Evolutionary conservation across 2,329 filamentous ascomycete genomes (phyloP).

Genomic region (Zymoseptoria brevis): DNA sequence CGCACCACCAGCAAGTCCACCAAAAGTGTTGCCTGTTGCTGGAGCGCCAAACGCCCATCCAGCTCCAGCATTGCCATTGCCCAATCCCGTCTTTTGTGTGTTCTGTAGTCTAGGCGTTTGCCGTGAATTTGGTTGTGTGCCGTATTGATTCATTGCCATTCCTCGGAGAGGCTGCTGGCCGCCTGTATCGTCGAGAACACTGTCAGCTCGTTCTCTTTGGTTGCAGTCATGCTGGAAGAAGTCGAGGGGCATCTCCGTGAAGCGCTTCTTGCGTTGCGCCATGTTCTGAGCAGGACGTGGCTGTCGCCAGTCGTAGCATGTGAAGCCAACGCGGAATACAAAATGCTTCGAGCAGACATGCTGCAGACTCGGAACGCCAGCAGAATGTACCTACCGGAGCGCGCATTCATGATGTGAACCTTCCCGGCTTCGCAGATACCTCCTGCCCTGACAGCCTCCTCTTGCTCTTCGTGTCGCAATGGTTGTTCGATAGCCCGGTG

Average conservation of each 20-base stretch:
- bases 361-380: not conserved
- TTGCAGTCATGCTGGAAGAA: not conserved
- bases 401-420: conserved; percentile 4
- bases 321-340: not conserved
- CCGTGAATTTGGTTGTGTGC: conserved; percentile 24
- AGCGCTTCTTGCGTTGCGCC: not conserved
- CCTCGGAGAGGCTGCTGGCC: conserved; percentile 39
- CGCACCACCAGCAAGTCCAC: conserved; percentile 13
- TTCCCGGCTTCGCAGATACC: not conserved
- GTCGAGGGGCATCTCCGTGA: not conserved
- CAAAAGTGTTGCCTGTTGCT: conserved; percentile 39
- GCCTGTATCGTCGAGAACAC: conserved; percentile 12
- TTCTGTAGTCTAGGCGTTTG: conserved; percentile 26
- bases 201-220: conserved; percentile 12
- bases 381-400: conserved; percentile 1
- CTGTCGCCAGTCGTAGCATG: not conserved
- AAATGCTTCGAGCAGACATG: not conserved
- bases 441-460: not conserved
- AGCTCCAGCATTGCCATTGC: conserved; percentile 37
- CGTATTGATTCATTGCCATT: conserved; percentile 47
- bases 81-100: conserved; percentile 32
- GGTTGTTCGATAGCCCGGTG: not conserved
- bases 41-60: conserved; percentile 52
- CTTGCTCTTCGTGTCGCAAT: not conserved
- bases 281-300: not conserved